phyloP scores from a whole-genome alignment of 2,329 filamentous ascomycete species.

The Alternaria sp. region DNA sequence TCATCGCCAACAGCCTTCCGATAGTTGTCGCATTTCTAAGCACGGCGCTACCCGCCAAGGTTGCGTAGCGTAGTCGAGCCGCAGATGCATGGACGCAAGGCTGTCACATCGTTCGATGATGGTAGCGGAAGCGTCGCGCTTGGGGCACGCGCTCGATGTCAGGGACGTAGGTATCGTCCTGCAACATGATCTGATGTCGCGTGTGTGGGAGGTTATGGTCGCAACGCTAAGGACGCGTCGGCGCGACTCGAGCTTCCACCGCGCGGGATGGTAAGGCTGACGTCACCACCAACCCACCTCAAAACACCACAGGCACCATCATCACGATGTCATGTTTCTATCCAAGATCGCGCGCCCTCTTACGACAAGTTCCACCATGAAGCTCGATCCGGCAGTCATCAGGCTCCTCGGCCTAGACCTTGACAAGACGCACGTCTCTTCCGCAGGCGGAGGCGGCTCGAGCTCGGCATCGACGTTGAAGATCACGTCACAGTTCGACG shows the following conservation, averaged over 20 bases:
- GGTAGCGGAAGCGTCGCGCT: background rate
- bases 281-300: background rate
- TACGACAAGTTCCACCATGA: conserved; percentile 40
- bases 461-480: conserved; percentile 69
- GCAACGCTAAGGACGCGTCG: background rate
- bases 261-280: background rate
- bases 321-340: background rate
- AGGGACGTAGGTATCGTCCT: rapidly evolving
- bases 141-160: background rate
- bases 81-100: background rate
- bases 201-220: background rate
- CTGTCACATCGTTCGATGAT: background rate
- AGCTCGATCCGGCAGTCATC: conserved; percentile 68
- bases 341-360: background rate
- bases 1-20: conserved; percentile 30
- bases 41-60: background rate
- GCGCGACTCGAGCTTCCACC: background rate
- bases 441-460: conserved; percentile 71
- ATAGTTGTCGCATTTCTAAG: background rate
- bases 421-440: conserved; percentile 60
- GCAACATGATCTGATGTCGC: background rate
- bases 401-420: conserved; percentile 66
- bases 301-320: background rate
- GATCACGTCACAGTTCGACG: conserved; percentile 53
- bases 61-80: background rate